phyloP scores from a whole-genome alignment of 768 basidiomycete genomes.

The Pilatotrama ljubarskyi region DNA sequence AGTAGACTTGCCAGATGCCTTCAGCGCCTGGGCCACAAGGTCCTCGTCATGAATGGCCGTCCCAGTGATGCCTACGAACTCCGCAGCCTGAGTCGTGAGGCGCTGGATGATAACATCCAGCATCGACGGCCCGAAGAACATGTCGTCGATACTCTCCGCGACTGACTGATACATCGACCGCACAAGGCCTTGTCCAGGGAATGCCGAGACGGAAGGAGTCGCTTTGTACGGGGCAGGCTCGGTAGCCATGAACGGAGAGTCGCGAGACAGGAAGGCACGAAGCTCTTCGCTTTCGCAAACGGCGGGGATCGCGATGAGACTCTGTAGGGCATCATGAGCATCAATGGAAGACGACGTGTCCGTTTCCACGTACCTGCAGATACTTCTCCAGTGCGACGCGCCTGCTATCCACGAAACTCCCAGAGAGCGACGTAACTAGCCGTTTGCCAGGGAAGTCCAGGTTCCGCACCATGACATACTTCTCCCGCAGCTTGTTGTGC shows the following conservation, averaged over 20 bases:
- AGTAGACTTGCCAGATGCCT: conserved; percentile 62
- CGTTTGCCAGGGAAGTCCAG: conserved; percentile 93
- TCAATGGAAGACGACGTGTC: too few relatives aligned
- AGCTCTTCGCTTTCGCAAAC: conserved; percentile 85
- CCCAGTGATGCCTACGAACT: conserved; percentile 82
- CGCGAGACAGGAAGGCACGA: conserved; percentile 82
- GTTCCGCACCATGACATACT: conserved; percentile 60
- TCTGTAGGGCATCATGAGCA: conserved; percentile 42
- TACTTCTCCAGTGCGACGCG: conserved; percentile 84
- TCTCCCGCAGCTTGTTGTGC: conserved; percentile 83
- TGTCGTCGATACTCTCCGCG: conserved; percentile 93
- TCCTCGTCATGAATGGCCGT: conserved; percentile 82
- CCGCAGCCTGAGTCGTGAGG: conserved; percentile 85
- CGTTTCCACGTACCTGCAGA: conserved; percentile 62
- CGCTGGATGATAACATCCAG: conserved; percentile 92
- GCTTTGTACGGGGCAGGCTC: conserved; percentile 44
- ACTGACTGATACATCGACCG: conserved; percentile 89
- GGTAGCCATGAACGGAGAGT: conserved; percentile 77
- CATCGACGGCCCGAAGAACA: conserved; percentile 96
- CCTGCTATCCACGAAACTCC: conserved; percentile 84
- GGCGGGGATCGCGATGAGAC: conserved; percentile 66
- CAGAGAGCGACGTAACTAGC: conserved; percentile 84
- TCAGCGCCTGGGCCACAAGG: conserved; percentile 76
- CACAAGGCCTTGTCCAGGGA: conserved; percentile 76
- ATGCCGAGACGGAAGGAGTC: conserved; percentile 36